phyloP scores from a whole-genome alignment of 1,284 basidiomycete species.

The Sphagnurus paluster region DNA sequence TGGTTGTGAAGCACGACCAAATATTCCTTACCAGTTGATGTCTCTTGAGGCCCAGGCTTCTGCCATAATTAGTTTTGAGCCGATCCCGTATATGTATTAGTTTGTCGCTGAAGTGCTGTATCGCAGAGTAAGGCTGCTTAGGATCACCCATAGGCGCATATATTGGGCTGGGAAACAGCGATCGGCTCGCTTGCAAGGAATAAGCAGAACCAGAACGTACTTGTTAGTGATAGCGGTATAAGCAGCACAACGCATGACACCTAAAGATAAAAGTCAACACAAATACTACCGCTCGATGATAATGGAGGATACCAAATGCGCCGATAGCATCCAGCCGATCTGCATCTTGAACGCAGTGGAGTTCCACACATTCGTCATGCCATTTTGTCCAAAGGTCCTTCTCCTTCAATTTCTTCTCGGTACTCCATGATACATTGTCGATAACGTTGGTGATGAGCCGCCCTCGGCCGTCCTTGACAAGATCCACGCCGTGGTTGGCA shows the following conservation, averaged over 20 bases:
- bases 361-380: conserved; percentile 77
- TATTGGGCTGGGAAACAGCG: conserved; percentile 52
- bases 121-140: conserved; percentile 53
- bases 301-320: conserved; percentile 68
- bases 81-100: conserved; percentile 71
- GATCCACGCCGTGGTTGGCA: conserved; percentile 46
- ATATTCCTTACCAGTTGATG: conserved; percentile 72
- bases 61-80: conserved; percentile 78
- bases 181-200: conserved; percentile 11
- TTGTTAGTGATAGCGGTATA: conserved; percentile 70
- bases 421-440: conserved; percentile 85
- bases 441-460: conserved; percentile 61
- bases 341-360: conserved; percentile 92
- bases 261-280: conserved; percentile 33
- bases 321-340: conserved; percentile 93
- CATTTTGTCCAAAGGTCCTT: conserved; percentile 61
- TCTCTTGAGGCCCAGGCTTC: conserved; percentile 66
- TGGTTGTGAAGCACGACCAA: too few relatives aligned
- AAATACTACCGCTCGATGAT: background rate
- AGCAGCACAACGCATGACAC: conserved; percentile 85
- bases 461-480: conserved; percentile 62
- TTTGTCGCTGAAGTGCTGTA: conserved; percentile 90
- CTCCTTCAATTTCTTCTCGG: conserved; percentile 71
- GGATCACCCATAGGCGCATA: conserved; percentile 57
- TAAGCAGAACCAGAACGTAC: conserved; percentile 34